Evolutionary conservation across 495 filamentous ascomycete species (phyloP), one percentile per base, ranked within the genome.

Genomic region (Podospora pseudocomata): DNA sequence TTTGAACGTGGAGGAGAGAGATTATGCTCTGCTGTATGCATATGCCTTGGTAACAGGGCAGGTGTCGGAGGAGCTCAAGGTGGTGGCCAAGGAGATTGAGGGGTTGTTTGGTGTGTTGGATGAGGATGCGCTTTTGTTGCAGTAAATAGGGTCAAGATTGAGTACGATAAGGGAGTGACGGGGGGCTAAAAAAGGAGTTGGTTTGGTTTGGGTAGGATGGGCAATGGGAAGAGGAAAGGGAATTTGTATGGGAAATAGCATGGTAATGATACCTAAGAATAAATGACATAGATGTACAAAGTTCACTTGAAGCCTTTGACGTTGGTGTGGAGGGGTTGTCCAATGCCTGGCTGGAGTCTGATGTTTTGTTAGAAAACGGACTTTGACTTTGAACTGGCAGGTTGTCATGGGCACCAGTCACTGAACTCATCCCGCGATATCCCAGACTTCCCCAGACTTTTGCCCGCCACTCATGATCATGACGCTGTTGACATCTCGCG

Each of bases 101-200:
- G 80, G 81, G 18, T 70, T 94, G 65, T 97, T 92, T 82, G 93
- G 93, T 0, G 85, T 90, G 54, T 73, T 96, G 63, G 82, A 89
- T 75, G 91, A 93, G 76, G 90, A 94, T 70, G 80, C 85, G 60
- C 76, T 95, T 68, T 83, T 91, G 72, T 76, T 96, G 67, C 85
- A 90, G 75, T 89, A 61, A 71, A 58, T 11, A 19, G n/a, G 28
- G 30, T 63, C 6, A 55, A 58, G 23, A 58, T 27, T 49, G 39
- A 13, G 39, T 49, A 49, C 13, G 15, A 49, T 49, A 49, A 49
- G 15, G 39, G 39, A 49, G 39, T 49, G 15, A 9, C 7, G 39
- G 39, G 1, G 39, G 39, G 15, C 39, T 11, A 18, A 49, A 49
- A 11, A 49, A 2, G 39, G 39, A 16, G 39, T 49, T 11, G 39